These are phyloP conservation scores for Dipteronia dyeriana DNA, from an alignment of 345 rosid species.

Conservation along the genomic window DNA sequence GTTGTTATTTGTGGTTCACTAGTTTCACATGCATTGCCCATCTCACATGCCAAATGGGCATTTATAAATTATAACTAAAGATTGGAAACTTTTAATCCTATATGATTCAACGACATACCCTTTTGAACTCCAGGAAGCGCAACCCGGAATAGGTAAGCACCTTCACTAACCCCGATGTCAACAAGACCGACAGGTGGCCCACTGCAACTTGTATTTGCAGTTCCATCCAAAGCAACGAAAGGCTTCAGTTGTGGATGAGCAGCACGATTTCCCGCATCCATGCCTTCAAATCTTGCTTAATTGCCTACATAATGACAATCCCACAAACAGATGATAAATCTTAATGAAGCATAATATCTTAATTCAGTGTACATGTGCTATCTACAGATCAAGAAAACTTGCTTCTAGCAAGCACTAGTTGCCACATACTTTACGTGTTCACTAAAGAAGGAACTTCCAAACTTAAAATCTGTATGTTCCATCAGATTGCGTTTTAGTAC, in stretches of 20 bases:
- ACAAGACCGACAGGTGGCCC: constrained; percentile 65
- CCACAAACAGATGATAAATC: neutral
- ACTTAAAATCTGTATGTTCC: neutral
- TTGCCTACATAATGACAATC: neutral
- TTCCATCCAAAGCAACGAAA: constrained; percentile 44
- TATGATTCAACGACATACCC: constrained; percentile 9
- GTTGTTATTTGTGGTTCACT: no score
- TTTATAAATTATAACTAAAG: neutral
- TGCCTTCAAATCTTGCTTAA: constrained; percentile 11
- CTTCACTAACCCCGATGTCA: constrained; percentile 64
- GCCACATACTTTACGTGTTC: neutral
- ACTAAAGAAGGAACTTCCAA: neutral
- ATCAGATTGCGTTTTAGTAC: neutral
- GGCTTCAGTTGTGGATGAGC: constrained; percentile 32
- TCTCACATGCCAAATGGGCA: neutral
- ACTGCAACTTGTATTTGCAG: constrained; percentile 48
- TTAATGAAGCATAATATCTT: neutral
- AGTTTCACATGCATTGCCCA: neutral
- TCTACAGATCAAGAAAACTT: neutral
- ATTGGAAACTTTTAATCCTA: constrained; percentile 1
- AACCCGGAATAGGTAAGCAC: constrained; percentile 71
- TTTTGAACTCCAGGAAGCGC: constrained; percentile 62
- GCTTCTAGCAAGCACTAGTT: constrained; percentile 11
- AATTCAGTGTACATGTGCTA: neutral
- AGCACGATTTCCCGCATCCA: constrained; percentile 23